phyloP scores from a whole-genome alignment of 495 filamentous ascomycete genomes.

The Penicillium canescens region DNA sequence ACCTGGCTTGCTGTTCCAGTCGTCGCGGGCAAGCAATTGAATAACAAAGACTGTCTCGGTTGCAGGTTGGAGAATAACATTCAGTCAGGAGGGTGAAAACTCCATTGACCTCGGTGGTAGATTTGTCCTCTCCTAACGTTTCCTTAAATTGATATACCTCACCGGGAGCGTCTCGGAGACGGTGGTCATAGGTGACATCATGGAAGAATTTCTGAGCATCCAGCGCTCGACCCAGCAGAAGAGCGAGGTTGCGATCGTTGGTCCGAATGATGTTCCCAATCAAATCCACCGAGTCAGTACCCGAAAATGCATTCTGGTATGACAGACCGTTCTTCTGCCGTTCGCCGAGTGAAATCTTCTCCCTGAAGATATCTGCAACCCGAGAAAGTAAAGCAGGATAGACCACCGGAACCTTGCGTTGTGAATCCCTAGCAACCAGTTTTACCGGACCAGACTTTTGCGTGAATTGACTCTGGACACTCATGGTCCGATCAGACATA shows the following conservation, averaged over 20 bases:
- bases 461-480: constrained; percentile 42
- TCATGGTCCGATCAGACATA: constrained; percentile 52
- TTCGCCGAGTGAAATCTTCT: constrained; percentile 78
- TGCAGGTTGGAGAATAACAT: constrained; percentile 98
- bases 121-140: constrained; percentile 81
- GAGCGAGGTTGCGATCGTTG: constrained; percentile 89
- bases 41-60: constrained; percentile 90
- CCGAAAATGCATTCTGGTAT: constrained; percentile 95
- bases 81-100: constrained; percentile 96
- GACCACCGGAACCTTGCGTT: constrained; percentile 71
- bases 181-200: constrained; percentile 97
- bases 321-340: constrained; percentile 94
- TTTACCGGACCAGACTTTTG: constrained; percentile 29
- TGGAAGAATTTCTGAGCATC: constrained; percentile 99
- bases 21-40: constrained; percentile 96
- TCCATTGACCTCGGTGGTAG: constrained; percentile 84
- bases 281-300: constrained; percentile 91
- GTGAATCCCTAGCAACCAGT: constrained; percentile 45
- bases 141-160: constrained; percentile 98
- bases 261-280: constrained; percentile 95
- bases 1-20: constrained; percentile 88
- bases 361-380: constrained; percentile 87
- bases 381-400: constrained; percentile 90
- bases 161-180: constrained; percentile 81
- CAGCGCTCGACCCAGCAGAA: constrained; percentile 88